Percentiles rank a stretch among this genome's conserved stretches.
Evolutionary conservation across 331 rosid species (phyloP).

Genomic region (Stylosanthes scabra): DNA sequence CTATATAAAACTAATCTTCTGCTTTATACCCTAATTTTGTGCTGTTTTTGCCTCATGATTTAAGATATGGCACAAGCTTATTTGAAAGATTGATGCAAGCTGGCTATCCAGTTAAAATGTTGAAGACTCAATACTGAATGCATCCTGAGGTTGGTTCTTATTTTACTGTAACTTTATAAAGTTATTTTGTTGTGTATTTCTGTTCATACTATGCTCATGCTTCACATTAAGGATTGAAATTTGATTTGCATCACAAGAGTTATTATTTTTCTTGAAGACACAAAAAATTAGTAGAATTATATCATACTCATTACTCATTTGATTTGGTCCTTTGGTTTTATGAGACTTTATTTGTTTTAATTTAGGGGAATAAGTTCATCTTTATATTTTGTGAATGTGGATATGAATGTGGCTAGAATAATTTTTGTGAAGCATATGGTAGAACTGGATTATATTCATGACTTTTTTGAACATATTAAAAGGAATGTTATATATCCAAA

Average conservation of each 20-base stretch:
- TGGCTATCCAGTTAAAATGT: constrained; percentile 94
- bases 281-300: constrained; percentile 7
- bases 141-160: constrained; percentile 89
- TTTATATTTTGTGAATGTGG: not conserved
- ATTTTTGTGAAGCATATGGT: no score
- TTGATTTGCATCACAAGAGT: constrained; percentile 26
- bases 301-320: not conserved
- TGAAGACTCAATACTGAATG: constrained; percentile 97
- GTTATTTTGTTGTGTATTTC: constrained; percentile 22
- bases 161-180: not conserved
- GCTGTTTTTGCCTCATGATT: constrained; percentile 37
- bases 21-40: constrained; percentile 9
- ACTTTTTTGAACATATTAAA: no score
- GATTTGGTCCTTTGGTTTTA: constrained; percentile 7
- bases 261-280: not conserved
- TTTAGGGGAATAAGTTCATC: constrained; percentile 12
- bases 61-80: constrained; percentile 83
- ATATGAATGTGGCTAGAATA: no score
- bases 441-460: no score
- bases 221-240: not conserved
- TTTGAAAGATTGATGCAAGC: constrained; percentile 85
- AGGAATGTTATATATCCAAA: no score
- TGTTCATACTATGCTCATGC: not conserved
- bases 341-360: constrained; percentile 5
- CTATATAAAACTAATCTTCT: constrained; percentile 12